These are phyloP conservation scores for Escovopsis weberi DNA, from an alignment of 2,329 filamentous ascomycete species.

Conservation along the genomic window DNA sequence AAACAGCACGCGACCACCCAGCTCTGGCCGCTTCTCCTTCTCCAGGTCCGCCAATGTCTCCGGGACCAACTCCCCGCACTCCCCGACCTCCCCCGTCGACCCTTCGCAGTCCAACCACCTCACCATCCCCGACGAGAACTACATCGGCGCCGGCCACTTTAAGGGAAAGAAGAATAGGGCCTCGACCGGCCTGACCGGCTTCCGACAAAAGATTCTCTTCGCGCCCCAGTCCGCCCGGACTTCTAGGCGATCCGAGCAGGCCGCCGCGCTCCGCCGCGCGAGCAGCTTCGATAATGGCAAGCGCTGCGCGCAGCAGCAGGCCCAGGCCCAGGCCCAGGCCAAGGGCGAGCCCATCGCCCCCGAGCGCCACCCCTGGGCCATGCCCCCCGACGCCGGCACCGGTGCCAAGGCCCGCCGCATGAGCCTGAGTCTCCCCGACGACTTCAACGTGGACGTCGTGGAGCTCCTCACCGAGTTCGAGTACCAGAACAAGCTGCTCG, in stretches of 20 bases:
- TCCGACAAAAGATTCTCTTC: slow-evolving; percentile 34
- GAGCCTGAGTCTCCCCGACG: slow-evolving; percentile 58
- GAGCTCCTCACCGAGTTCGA: slow-evolving; percentile 57
- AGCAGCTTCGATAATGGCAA: slow-evolving; percentile 34
- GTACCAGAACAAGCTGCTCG: slow-evolving; percentile 54
- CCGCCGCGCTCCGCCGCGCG: slow-evolving; percentile 19
- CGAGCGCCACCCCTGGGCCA: slow-evolving; percentile 38
- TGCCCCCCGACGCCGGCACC: slow-evolving; percentile 54
- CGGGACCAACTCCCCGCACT: slow-evolving; percentile 35
- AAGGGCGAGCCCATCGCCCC: slow-evolving; percentile 19
- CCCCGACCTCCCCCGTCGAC: slow-evolving; percentile 31
- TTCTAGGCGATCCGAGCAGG: slow-evolving; percentile 10
- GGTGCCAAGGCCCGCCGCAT: slow-evolving; percentile 67
- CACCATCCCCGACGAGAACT: slow-evolving; percentile 12
- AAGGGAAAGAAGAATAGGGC: slow-evolving; percentile 33
- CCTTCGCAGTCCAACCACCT: slow-evolving; percentile 19
- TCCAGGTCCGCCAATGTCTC: slow-evolving; percentile 31
- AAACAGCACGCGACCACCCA: slow-evolving; percentile 15
- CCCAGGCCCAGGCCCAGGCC: slow-evolving; percentile 6
- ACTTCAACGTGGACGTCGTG: slow-evolving; percentile 56
- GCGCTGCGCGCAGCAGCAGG: slow-evolving; percentile 7
- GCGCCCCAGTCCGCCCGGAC: slow-evolving; percentile 12
- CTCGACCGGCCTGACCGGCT: slow-evolving; percentile 35
- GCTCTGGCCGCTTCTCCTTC: slow-evolving; percentile 28
- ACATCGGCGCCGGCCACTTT: slow-evolving; percentile 32